Evolutionary conservation across 2,329 filamentous ascomycete species (phyloP).

Genomic region (Pseudogymnoascus sp.): DNA sequence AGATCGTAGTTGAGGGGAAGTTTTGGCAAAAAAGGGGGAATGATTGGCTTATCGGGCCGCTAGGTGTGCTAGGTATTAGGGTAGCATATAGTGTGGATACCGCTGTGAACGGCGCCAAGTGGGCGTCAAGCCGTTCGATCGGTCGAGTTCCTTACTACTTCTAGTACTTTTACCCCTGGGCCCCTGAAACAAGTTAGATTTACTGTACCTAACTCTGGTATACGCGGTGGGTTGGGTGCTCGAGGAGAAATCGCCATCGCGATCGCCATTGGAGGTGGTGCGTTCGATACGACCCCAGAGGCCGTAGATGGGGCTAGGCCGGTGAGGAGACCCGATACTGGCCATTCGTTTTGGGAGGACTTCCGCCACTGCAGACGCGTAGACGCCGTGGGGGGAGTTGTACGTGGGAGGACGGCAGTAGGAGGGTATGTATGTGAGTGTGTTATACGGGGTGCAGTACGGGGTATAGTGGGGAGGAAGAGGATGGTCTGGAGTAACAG

Average conservation of each 20-base stretch:
- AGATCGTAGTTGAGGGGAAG: neutral
- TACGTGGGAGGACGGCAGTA: neutral
- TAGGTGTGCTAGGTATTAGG: neutral
- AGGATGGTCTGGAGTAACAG: neutral
- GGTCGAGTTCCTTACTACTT: neutral
- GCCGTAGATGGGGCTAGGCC: neutral
- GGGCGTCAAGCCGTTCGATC: neutral
- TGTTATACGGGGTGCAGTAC: neutral
- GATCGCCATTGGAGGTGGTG: neutral
- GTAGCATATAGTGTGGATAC: neutral
- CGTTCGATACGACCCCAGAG: neutral
- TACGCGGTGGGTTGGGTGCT: neutral
- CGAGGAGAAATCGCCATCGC: neutral
- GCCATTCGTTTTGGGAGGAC: neutral
- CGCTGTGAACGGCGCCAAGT: neutral
- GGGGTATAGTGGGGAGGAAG: neutral
- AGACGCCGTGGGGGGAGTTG: neutral
- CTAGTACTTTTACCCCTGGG: neutral
- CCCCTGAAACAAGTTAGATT: neutral
- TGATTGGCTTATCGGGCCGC: neutral
- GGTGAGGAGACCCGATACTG: neutral
- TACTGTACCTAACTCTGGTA: neutral
- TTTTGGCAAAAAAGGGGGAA: neutral
- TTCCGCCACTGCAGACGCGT: neutral
- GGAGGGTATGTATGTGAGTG: neutral